Conservation (phyloP, 176 grass and related monocot genomes). For the Oryza meridionalis region DNA sequence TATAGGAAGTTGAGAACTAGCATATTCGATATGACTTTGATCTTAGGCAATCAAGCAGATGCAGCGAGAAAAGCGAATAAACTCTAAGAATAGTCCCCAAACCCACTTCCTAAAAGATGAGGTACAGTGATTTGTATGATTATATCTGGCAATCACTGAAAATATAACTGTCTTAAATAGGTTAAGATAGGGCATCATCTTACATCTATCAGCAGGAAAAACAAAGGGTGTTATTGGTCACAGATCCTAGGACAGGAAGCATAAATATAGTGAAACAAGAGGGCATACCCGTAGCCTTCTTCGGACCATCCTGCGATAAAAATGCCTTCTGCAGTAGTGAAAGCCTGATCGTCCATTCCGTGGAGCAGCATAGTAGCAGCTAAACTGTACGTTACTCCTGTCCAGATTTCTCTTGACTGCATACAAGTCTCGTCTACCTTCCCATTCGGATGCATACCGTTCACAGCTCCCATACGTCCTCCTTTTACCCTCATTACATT, state of each 20-base stretch:
- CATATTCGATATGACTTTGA: neutral
- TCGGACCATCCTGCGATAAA: constrained; percentile 87
- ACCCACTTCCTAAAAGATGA: neutral
- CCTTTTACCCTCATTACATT: constrained; percentile 99
- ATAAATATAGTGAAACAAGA: constrained; percentile 30
- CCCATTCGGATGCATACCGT: constrained; percentile 92
- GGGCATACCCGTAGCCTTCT: constrained; percentile 86
- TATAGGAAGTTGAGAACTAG: neutral
- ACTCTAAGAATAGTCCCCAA: neutral
- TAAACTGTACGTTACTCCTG: constrained; percentile 85
- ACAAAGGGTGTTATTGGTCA: neutral
- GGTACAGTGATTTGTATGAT: neutral
- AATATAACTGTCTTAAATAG: neutral
- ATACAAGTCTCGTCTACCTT: constrained; percentile 95
- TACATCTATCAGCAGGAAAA: constrained; percentile 18
- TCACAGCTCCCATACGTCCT: constrained; percentile 88
- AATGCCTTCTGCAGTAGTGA: constrained; percentile 86
- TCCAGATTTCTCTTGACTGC: constrained; percentile 99
- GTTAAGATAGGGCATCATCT: neutral
- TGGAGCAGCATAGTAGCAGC: constrained; percentile 91
- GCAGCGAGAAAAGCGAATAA: neutral
- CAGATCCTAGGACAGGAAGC: neutral
- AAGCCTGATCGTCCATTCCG: constrained; percentile 93
- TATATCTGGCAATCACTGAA: neutral
- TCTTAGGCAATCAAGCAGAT: neutral